Evolutionary conservation across 2,329 filamentous ascomycete genomes (phyloP).

Genomic region (Myrmaecium sp.): DNA sequence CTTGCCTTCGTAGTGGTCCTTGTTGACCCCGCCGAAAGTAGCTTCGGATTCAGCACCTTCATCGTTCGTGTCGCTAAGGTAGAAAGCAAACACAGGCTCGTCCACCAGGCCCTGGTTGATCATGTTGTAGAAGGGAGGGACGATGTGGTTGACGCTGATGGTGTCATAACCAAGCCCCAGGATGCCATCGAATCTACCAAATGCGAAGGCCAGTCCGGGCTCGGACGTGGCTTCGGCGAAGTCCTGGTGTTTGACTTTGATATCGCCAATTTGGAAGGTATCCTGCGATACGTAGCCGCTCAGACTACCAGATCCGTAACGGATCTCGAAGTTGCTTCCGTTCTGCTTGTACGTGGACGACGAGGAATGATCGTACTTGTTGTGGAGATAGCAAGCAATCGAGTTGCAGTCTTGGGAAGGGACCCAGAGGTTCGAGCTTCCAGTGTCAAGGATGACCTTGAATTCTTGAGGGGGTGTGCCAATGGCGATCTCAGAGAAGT

Average conservation of each 20-base stretch:
- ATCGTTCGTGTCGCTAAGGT: slow-evolving; percentile 61
- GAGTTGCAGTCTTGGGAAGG: slow-evolving; percentile 79
- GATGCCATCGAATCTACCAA: slow-evolving; percentile 94
- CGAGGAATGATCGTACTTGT: slow-evolving; percentile 80
- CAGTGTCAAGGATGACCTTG: slow-evolving; percentile 97
- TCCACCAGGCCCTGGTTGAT: slow-evolving; percentile 78
- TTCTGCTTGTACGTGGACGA: slow-evolving; percentile 92
- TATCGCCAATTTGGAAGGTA: slow-evolving; percentile 68
- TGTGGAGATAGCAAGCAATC: slow-evolving; percentile 96
- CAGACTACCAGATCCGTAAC: slow-evolving; percentile 86
- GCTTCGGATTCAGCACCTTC: slow-evolving; percentile 66
- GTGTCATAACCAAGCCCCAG: slow-evolving; percentile 86
- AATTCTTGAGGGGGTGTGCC: slow-evolving; percentile 86
- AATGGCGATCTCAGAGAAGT: slow-evolving; percentile 93
- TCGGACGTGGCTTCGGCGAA: slow-evolving; percentile 94
- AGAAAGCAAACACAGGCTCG: slow-evolving; percentile 90
- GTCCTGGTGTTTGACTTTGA: slow-evolving; percentile 75
- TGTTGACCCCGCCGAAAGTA: slow-evolving; percentile 76
- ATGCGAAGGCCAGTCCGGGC: slow-evolving; percentile 92
- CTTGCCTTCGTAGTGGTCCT: slow-evolving; percentile 68
- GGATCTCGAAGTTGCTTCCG: slow-evolving; percentile 79
- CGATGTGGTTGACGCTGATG: slow-evolving; percentile 91
- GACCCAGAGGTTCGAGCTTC: slow-evolving; percentile 98
- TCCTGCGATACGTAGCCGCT: slow-evolving; percentile 90
- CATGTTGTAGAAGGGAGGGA: slow-evolving; percentile 95